Conservation (phyloP, 148 eudicot genomes). For the Mesembryanthemum crystallinum region DNA sequence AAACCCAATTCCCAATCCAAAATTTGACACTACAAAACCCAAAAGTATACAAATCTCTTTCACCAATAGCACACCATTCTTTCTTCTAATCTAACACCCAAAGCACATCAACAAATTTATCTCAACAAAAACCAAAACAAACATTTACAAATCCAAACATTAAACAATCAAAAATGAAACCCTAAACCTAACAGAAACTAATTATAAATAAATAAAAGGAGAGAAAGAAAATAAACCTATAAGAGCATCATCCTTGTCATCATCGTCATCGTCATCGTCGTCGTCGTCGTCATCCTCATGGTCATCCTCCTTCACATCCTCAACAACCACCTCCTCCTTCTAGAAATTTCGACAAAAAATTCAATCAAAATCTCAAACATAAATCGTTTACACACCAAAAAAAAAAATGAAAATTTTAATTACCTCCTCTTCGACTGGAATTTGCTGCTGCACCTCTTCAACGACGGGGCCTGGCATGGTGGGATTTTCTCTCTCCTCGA, state of each 20-base stretch:
- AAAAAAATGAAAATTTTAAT: neutral
- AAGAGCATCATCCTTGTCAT: conserved; percentile 53
- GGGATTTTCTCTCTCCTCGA: neutral
- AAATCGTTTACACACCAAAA: neutral
- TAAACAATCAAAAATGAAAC: neutral
- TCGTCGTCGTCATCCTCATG: conserved; percentile 41
- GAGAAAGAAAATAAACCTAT: conserved; percentile 25
- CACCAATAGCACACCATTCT: no score
- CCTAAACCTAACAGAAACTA: neutral
- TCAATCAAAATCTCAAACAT: neutral
- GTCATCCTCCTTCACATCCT: conserved; percentile 42
- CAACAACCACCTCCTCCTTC: conserved; percentile 38
- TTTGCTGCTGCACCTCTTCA: conserved; percentile 39
- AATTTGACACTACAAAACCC: neutral
- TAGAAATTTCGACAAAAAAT: neutral
- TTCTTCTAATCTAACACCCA: neutral
- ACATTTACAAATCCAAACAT: neutral
- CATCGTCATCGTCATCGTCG: conserved; percentile 55
- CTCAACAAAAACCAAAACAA: neutral
- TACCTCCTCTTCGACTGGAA: conserved; percentile 36
- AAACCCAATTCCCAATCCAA: neutral
- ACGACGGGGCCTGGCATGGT: conserved; percentile 69
- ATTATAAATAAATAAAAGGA: neutral
- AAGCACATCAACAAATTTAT: neutral
- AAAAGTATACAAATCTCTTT: neutral